A percentile compares a stretch with the other conserved stretches of the same genome.
phyloP scores from a whole-genome alignment of 148 eudicot species.

The Silene latifolia region DNA sequence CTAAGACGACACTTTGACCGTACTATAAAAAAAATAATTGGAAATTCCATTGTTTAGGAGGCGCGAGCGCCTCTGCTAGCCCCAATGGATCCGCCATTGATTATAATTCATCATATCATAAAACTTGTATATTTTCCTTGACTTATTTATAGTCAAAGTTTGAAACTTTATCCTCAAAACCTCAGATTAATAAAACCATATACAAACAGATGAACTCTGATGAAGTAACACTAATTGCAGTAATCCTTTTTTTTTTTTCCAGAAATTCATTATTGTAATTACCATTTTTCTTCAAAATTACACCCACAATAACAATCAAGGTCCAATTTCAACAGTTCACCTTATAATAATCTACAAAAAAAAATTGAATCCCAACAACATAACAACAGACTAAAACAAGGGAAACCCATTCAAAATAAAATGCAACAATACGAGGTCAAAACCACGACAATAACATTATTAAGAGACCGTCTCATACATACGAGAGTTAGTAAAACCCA shows the following conservation, averaged over 20 bases:
- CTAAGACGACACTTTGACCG: no score
- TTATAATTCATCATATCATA: no score
- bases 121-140: background rate
- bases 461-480: no score
- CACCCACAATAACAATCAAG: background rate
- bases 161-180: background rate
- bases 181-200: no score
- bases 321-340: conserved; percentile 1
- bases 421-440: background rate
- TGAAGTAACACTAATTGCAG: background rate
- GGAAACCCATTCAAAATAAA: conserved; percentile 1
- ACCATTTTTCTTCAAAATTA: background rate
- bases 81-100: no score
- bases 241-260: background rate
- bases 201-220: no score
- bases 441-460: no score
- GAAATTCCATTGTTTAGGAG: no score
- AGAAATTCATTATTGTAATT: background rate
- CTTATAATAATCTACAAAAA: background rate
- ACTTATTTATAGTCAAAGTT: background rate
- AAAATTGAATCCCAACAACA: background rate
- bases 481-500: background rate
- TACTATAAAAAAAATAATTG: no score
- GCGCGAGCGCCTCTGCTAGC: no score
- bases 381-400: background rate